Evolutionary conservation across 192 early-diverging fungal genomes (phyloP).

Genomic region (Spinellus fusiger): DNA sequence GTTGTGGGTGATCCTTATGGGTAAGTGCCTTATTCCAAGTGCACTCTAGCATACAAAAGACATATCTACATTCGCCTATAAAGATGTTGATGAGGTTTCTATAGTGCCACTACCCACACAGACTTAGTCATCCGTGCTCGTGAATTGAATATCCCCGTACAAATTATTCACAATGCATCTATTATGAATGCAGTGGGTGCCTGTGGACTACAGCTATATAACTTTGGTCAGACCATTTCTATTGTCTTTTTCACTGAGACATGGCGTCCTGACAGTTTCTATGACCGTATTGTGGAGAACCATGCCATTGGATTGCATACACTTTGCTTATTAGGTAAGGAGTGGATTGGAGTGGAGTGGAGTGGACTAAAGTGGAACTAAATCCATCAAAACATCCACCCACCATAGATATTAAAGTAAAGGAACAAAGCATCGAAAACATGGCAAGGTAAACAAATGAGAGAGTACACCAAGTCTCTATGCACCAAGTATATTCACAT

Average conservation of each 20-base stretch:
- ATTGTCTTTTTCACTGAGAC: conserved; percentile 96
- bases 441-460: conserved; percentile 58
- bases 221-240: conserved; percentile 97
- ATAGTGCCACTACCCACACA: conserved; percentile 91
- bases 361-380: too few species aligned
- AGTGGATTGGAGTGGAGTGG: too few species aligned
- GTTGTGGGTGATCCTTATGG: conserved; percentile 97
- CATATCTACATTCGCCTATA: neutral
- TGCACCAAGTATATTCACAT: neutral
- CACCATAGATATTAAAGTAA: conserved; percentile 90
- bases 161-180: conserved; percentile 96
- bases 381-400: too few species aligned
- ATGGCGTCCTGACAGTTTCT: conserved; percentile 97
- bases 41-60: neutral
- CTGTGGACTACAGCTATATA: conserved; percentile 95
- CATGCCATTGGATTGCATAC: conserved; percentile 82
- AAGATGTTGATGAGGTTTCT: neutral
- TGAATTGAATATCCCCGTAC: conserved; percentile 78
- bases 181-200: conserved; percentile 98
- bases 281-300: conserved; percentile 90
- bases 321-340: conserved; percentile 73
- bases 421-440: conserved; percentile 95
- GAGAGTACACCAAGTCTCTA: neutral
- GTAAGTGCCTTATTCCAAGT: conserved; percentile 24
- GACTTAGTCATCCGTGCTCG: conserved; percentile 93